Base-by-base conservation (phyloP, 768 basidiomycete genomes). In the Coprinopsis sp. region DNA sequence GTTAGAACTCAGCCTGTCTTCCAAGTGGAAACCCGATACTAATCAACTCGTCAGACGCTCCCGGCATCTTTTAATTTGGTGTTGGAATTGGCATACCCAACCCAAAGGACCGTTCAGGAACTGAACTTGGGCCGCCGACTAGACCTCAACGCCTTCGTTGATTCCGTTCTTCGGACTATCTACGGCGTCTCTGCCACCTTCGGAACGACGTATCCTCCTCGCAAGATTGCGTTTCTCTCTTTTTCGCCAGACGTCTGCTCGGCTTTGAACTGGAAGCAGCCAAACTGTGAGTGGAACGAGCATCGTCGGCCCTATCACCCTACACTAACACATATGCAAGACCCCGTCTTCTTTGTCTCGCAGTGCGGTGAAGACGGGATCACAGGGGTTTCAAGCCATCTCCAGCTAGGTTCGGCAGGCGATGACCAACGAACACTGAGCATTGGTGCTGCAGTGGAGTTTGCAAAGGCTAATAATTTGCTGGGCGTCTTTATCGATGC, bases 201-300 rank as follows among this genome's bases (percentile, higher is more conserved):
- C 22, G 79, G 78, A 23, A 73, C 72, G 24, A 73, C 72, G 24
- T 66, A 71, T 47, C 69, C 71, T 39, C 81, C 87, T 46, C 75
- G 93, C 40, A 85, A 85, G 54, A 81, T 97, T 50, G 80, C 91
- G n/a, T 92, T 99, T 61, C 84, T 85, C 30, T 95, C 92, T 5
- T 98, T 89, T 64, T 86, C 87, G 38, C 90, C 94, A 7, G 84
- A 89, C 60, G 79, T 92, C 0, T 95, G 92, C 64, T 81, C 89
- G 6, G 84, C 89, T 13, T 65, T 97, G 46, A 98, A 99, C 59
- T 98, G 95, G 96, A 99, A 99, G 66, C 95, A 99, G 65, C 95
- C 95, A 11, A 98, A 98, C 64, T 98, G 95, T 91, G 68, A 66
- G 82, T 66, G 28, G 29, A 27, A 29, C 25, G 33, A 24, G 12